Percentiles rank a stretch among this genome's conserved stretches.
Conservation (phyloP, 2,329 filamentous ascomycete species). For the Hymenoscyphus fructigenus region DNA sequence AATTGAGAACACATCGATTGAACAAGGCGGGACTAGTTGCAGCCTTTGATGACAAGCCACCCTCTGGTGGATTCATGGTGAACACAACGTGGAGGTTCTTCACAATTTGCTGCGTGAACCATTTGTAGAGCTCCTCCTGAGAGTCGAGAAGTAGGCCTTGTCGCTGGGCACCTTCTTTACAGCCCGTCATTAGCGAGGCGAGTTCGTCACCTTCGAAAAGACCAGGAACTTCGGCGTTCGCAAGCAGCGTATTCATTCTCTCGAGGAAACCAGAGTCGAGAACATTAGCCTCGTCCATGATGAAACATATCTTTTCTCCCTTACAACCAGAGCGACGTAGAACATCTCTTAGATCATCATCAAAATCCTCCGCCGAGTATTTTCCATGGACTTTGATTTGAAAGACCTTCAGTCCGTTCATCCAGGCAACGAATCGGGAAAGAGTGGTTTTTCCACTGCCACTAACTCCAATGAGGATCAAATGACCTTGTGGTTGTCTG, state of each 20-base stretch:
- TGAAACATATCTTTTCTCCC: conserved; percentile 99
- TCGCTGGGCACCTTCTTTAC: conserved; percentile 95
- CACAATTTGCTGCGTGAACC: conserved; percentile 99
- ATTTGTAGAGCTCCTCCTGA: conserved; percentile 99
- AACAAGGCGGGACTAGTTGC: conserved; percentile 97
- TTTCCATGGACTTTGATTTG: conserved; percentile 99
- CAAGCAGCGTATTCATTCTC: conserved; percentile 97
- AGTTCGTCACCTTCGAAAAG: conserved; percentile 99
- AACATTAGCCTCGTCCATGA: conserved; percentile 99
- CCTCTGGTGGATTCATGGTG: conserved; percentile 98
- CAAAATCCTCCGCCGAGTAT: conserved; percentile 97
- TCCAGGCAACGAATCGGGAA: conserved; percentile 98
- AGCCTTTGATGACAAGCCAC: conserved; percentile 90
- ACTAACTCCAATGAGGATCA: conserved; percentile 97
- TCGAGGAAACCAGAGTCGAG: conserved; percentile 98
- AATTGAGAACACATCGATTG: conserved; percentile 99
- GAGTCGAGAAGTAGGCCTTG: conserved; percentile 95
- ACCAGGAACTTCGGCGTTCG: conserved; percentile 98
- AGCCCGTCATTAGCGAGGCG: conserved; percentile 97
- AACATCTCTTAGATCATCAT: conserved; percentile 93
- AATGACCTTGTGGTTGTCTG: conserved; percentile 94
- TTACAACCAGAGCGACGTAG: conserved; percentile 93
- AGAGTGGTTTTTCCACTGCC: conserved; percentile 98
- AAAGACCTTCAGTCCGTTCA: conserved; percentile 98
- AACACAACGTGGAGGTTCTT: conserved; percentile 99